Conservation (phyloP, 2,329 filamentous ascomycete species). For the Phialophora expanda region DNA sequence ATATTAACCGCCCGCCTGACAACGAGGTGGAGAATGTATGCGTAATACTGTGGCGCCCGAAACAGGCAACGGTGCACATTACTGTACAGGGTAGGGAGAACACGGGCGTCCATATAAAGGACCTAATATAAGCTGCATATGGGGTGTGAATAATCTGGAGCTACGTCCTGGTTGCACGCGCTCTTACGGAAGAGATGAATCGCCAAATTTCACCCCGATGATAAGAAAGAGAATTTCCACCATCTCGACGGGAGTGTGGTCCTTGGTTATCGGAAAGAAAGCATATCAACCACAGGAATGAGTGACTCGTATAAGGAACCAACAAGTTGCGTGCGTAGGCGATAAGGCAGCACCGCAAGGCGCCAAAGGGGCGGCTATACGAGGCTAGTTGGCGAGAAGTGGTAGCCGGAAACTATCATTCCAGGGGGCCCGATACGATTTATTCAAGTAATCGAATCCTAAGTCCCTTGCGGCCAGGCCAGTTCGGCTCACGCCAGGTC, state of each 20-base stretch:
- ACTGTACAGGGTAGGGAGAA: not conserved
- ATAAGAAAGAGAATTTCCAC: too few relatives aligned
- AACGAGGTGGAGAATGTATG: not conserved
- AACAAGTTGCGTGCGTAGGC: not conserved
- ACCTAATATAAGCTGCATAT: not conserved
- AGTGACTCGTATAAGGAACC: not conserved
- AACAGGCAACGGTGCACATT: not conserved
- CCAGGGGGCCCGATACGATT: not conserved
- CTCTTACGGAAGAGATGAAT: not conserved
- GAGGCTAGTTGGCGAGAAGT: not conserved
- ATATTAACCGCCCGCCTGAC: not conserved
- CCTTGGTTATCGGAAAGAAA: not conserved
- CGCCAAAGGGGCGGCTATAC: slow-evolving; percentile 1
- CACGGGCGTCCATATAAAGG: not conserved
- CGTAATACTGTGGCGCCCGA: not conserved
- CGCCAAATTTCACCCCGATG: too few relatives aligned
- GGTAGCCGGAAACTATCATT: not conserved
- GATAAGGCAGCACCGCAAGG: not conserved
- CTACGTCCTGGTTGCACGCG: not conserved
- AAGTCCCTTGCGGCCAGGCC: not conserved
- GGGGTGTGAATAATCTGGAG: not conserved
- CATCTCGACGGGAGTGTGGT: too few relatives aligned
- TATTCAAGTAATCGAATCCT: slow-evolving; percentile 3
- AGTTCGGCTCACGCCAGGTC: not conserved
- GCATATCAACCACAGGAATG: not conserved